These are phyloP conservation scores for Incumbomyces lentus DNA, from an alignment of 2,329 filamentous ascomycete genomes.

Conservation along the genomic window DNA sequence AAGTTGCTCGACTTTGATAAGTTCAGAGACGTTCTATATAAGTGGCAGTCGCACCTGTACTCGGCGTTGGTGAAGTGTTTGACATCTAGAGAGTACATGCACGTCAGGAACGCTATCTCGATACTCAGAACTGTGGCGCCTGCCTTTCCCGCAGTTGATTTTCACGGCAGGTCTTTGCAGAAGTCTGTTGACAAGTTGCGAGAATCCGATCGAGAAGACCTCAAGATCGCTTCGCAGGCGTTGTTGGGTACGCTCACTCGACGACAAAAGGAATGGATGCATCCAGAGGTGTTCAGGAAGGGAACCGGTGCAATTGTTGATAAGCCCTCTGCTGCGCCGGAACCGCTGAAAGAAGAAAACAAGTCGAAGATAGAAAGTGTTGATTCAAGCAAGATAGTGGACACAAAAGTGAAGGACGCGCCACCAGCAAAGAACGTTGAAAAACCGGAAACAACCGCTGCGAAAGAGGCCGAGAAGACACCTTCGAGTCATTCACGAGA, in stretches of 20 bases:
- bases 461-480: slow-evolving; percentile 10
- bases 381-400: slow-evolving; percentile 38
- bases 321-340: slow-evolving; percentile 6
- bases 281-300: slow-evolving; percentile 36
- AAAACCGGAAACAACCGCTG: slow-evolving; percentile 4
- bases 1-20: slow-evolving; percentile 71
- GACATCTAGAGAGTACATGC: slow-evolving; percentile 82
- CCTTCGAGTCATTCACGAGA: slow-evolving; percentile 2
- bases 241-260: slow-evolving; percentile 39
- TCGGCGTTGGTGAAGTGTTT: slow-evolving; percentile 73
- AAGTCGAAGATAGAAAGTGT: slow-evolving; percentile 29
- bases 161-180: slow-evolving; percentile 55
- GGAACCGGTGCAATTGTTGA: slow-evolving; percentile 14
- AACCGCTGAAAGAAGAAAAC: slow-evolving; percentile 13
- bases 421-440: slow-evolving; percentile 6
- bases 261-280: slow-evolving; percentile 39
- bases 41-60: slow-evolving; percentile 80
- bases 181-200: slow-evolving; percentile 33
- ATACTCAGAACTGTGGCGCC: slow-evolving; percentile 72
- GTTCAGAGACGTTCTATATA: slow-evolving; percentile 74
- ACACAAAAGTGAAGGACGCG: slow-evolving; percentile 11
- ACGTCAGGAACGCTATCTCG: slow-evolving; percentile 90
- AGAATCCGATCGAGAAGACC: slow-evolving; percentile 37
- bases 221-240: slow-evolving; percentile 41
- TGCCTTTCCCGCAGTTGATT: slow-evolving; percentile 79